Conservation (phyloP, 2,329 filamentous ascomycete genomes). For the Emmonsia crescens region DNA sequence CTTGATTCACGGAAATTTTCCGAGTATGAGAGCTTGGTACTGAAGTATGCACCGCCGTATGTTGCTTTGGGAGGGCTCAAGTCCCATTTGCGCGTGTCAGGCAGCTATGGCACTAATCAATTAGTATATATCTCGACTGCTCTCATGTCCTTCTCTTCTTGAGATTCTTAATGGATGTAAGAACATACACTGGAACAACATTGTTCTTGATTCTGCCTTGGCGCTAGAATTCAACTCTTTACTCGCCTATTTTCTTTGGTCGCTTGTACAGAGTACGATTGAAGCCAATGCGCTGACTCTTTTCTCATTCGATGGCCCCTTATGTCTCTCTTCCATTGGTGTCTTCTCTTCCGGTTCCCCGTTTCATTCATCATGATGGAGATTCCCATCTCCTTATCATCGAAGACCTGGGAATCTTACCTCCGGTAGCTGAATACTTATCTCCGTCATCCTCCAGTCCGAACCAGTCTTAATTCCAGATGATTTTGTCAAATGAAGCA, state of each 20-base stretch:
- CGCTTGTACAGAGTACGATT: too few relatives aligned
- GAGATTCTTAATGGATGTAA: too few relatives aligned
- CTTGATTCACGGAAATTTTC: not conserved
- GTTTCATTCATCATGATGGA: constrained; percentile 3
- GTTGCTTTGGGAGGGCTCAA: not conserved
- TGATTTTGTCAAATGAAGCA: not conserved
- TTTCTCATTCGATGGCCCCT: not conserved
- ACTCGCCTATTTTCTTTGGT: not conserved
- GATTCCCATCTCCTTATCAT: constrained; percentile 6
- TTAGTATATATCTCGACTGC: too few relatives aligned
- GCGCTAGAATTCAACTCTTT: not conserved
- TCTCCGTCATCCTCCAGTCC: not conserved
- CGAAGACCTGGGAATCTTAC: constrained; percentile 4
- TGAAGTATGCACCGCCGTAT: constrained; percentile 9
- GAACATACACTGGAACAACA: too few relatives aligned
- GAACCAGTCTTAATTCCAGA: not conserved
- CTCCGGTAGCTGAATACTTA: constrained; percentile 3
- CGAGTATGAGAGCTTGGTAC: constrained; percentile 4
- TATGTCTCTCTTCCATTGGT: not conserved
- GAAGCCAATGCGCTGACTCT: constrained; percentile 5
- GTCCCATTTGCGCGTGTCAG: constrained; percentile 7
- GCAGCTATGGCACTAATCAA: constrained; percentile 1
- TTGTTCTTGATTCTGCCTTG: too few relatives aligned
- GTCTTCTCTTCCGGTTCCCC: not conserved
- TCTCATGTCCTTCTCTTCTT: too few relatives aligned